Evolutionary conservation across 805 yeast genomes (phyloP), one percentile per base, ranked within the genome.

Genomic region (Lipomyces anomalus): DNA sequence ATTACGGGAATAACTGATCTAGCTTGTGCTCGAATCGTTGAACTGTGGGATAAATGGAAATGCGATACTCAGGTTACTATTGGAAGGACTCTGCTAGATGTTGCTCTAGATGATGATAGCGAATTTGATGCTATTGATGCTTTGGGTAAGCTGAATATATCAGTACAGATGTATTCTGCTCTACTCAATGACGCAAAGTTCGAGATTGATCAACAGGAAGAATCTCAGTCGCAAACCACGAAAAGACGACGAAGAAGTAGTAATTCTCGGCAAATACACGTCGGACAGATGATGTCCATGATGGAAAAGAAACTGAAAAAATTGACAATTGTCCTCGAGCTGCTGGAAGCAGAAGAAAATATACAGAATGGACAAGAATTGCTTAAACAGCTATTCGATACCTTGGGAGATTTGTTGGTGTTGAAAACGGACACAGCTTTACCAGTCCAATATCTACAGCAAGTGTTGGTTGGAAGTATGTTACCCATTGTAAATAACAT

Each of bases 371-470:
- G 58, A 22, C 62, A 57, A 4, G 53, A 49, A 21, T 53, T 59
- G 5, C 57, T 70, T 17, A 53, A 61, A 4, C 59, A 58, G 26
- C 52, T 70, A 26, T 70, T 70, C 42, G 57, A 56, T 11, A 57
- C 66, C 26, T 61, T 70, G n/a, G 67, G 68, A 18, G 71, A 70
- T 42, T 56, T 67, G 18, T 53, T 67, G 35, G 56, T 95, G 23
- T 71, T 92, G 39, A 95, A 95, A 36, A 80, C 79, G 53, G 97
- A 89, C 61, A 95, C 95, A 34, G 86, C 87, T 47, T 69, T 92
- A 51, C 95, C 98, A 3, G 90, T 90, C 3, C 70, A 85, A 37
- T 90, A 89, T 57, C 82, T 95, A 1, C 95, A 92, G 67, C 97
- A 92, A 63, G 79, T 90, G 0, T 69, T 92, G 49, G 92, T 96